These are phyloP conservation scores for Juglanconis juglandina DNA, from an alignment of 2,329 filamentous ascomycete genomes.

Conservation along the genomic window DNA sequence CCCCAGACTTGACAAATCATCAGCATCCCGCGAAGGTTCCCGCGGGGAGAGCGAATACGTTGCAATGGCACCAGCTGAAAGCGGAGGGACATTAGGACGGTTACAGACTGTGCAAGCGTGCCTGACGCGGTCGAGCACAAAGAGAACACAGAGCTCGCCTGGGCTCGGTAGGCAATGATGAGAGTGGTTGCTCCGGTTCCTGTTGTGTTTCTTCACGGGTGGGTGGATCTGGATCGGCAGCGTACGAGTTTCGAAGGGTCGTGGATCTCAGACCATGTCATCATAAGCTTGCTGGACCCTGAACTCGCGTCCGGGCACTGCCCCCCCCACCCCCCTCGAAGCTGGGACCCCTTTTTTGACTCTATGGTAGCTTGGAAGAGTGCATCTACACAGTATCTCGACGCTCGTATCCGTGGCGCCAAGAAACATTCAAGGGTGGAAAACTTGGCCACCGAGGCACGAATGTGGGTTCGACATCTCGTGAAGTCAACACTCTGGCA, in stretches of 20 bases:
- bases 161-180: background rate
- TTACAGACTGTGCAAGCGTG: slow-evolving; percentile 15
- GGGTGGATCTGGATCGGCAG: background rate
- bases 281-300: slow-evolving; percentile 2
- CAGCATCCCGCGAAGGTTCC: background rate
- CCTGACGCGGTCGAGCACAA: slow-evolving; percentile 15
- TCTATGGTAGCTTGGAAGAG: too few species aligned
- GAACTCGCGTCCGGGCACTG: background rate
- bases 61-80: slow-evolving; percentile 5
- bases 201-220: slow-evolving; percentile 5
- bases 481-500: background rate
- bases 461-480: background rate
- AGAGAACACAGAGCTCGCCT: slow-evolving; percentile 10
- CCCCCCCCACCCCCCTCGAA: background rate
- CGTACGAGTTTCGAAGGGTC: slow-evolving; percentile 13
- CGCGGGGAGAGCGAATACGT: background rate
- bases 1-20: slow-evolving; percentile 6
- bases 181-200: slow-evolving; percentile 9
- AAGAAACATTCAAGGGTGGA: background rate
- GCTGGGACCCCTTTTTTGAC: background rate
- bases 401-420: background rate
- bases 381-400: background rate
- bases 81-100: slow-evolving; percentile 1
- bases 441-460: background rate
- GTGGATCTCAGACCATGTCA: slow-evolving; percentile 8